Percentiles rank a stretch among this genome's conserved stretches.
phyloP scores from a whole-genome alignment of 352 stramenopile species.

The Pythium scleroteichum region DNA sequence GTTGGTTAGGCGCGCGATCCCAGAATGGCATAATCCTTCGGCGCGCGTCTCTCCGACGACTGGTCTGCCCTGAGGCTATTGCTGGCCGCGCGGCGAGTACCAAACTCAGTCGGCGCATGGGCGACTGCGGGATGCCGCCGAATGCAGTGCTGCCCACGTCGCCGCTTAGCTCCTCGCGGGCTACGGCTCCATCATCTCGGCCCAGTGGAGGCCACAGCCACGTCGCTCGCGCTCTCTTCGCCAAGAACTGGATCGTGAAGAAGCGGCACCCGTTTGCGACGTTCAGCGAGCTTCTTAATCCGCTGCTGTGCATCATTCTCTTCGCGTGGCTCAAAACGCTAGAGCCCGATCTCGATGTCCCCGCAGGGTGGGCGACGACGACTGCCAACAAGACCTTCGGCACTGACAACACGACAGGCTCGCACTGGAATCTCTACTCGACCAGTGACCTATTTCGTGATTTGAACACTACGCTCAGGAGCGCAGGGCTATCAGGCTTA shows the following conservation, averaged over 20 bases:
- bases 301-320: conserved; percentile 71
- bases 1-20: conserved; percentile 1
- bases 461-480: conserved; percentile 25
- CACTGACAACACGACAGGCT: conserved; percentile 28
- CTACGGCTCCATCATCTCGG: not conserved
- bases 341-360: conserved; percentile 47
- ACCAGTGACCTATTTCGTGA: conserved; percentile 28
- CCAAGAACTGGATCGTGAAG: conserved; percentile 81
- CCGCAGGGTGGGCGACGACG: conserved; percentile 45
- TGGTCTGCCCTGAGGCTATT: not conserved
- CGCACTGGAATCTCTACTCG: conserved; percentile 48
- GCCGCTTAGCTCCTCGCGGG: conserved; percentile 5
- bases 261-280: conserved; percentile 61
- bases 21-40: conserved; percentile 3
- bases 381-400: conserved; percentile 34
- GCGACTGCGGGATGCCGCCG: conserved; percentile 9
- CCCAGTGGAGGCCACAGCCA: not conserved
- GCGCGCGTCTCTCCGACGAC: not conserved
- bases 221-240: conserved; percentile 43
- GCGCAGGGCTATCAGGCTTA: conserved; percentile 6
- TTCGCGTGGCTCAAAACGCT: conserved; percentile 69
- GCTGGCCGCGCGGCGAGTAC: not conserved
- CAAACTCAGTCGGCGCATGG: too few species aligned
- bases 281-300: conserved; percentile 64
- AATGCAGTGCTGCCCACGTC: conserved; percentile 23